Base-by-base conservation (phyloP, 2,329 filamentous ascomycete species). In the Claviceps spartinae region DNA sequence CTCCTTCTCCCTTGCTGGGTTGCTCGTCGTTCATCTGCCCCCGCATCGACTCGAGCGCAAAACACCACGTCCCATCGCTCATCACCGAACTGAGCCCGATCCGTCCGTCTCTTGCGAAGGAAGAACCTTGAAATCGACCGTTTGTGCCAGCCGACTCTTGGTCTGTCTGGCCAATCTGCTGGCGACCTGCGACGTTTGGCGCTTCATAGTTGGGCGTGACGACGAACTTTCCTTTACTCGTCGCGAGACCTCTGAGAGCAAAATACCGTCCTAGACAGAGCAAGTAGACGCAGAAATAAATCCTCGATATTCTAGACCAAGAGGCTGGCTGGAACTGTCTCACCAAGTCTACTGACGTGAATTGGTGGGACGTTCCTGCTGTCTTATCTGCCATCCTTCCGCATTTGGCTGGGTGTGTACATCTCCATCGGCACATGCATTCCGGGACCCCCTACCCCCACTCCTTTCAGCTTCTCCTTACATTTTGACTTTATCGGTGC, bases 311-410 rank as follows among this genome's bases (percentile, higher is more conserved):
- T 16, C 26, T 7, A 18, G 24, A n/a, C 43, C 5, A 5, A 48
- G 22, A 24, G 20, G 3, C 7, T 43, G 44, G 24, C 24, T 42
- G 20, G 4, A 34, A 26, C 20, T 34, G 44, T 43, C 50, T 47
- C 37, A 24, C 44, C 43, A 11, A 51, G 44, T 34, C 37, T 48
- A 3, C 34, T 11, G 46, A 26, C 26, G 20, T 47, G 46, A 48
- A 48, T 30, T n/a, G 48, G 30, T 34, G 9, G 30, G 38, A 30
- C 40, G 46, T 48, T 36, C 22, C 18, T 44, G 20, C 22, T 40
- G 51, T 46, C 51, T 45, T 48, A 48, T 51, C 50, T 50, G 14
- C 41, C 48, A 37, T 50, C 18, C 20, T 50, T 45, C 48, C 34
- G 48, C 42, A 50, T 45, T 50, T 47, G 34, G 49, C 22, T 42